Conservation (phyloP, 352 stramenopile genomes). For the Globisporangium middletonii region DNA sequence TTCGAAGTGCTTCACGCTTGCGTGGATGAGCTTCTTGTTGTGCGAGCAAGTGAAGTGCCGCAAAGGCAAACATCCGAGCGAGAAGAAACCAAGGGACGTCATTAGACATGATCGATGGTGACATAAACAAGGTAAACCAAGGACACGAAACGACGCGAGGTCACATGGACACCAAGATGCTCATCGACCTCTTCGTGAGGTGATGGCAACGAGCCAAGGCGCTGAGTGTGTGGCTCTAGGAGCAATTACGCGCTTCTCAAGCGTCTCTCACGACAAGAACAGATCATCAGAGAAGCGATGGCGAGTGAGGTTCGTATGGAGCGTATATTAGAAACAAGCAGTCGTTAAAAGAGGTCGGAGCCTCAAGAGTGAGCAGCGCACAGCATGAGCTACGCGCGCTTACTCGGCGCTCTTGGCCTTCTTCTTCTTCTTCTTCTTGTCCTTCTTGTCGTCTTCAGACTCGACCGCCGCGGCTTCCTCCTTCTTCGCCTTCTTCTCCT, state of each 20-base stretch:
- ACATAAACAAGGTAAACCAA: not conserved
- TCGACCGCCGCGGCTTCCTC: conserved; percentile 17
- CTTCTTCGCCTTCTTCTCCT: conserved; percentile 79
- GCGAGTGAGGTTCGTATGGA: not conserved
- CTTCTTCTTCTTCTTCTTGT: conserved; percentile 55
- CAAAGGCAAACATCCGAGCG: not conserved
- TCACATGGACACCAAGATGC: too few relatives aligned
- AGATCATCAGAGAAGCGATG: too few relatives aligned
- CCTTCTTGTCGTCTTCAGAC: conserved; percentile 38
- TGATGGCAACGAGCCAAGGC: too few relatives aligned
- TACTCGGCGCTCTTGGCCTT: conserved; percentile 20
- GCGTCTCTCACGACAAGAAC: too few relatives aligned
- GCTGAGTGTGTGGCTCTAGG: too few relatives aligned
- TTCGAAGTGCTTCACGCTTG: not conserved
- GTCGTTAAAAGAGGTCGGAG: not conserved
- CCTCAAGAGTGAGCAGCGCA: not conserved
- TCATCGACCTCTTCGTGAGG: too few relatives aligned
- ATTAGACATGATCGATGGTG: not conserved
- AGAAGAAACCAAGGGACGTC: not conserved
- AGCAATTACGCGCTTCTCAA: too few relatives aligned
- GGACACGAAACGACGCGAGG: not conserved
- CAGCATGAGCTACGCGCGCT: conserved; percentile 1
- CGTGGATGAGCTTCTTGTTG: not conserved
- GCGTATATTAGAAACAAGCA: conserved; percentile 19
- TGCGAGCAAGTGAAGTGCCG: not conserved